phyloP scores from a whole-genome alignment of 2,329 filamentous ascomycete species.

The Ophiostoma tasmaniense region DNA sequence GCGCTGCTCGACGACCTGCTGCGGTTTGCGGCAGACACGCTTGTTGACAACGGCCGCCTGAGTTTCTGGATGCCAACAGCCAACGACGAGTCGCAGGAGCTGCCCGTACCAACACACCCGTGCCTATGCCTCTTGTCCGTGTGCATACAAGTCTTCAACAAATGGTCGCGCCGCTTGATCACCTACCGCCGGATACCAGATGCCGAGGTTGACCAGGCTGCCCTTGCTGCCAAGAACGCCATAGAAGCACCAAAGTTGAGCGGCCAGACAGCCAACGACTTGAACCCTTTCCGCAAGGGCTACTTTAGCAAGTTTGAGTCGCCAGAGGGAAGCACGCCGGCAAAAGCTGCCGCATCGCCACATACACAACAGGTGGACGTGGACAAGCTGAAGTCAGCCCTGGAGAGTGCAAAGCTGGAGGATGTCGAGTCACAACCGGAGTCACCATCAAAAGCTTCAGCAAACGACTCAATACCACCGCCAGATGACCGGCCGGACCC shows the following conservation, averaged over 20 bases:
- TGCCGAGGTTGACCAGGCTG: constrained; percentile 37
- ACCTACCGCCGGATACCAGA: constrained; percentile 70
- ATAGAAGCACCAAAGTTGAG: constrained; percentile 25
- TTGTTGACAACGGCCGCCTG: constrained; percentile 71
- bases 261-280: constrained; percentile 48
- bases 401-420: not conserved
- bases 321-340: not conserved
- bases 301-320: constrained; percentile 49
- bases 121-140: constrained; percentile 63
- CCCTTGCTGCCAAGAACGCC: constrained; percentile 11
- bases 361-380: not conserved
- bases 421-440: not conserved
- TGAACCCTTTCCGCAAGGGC: constrained; percentile 51
- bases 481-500: not conserved
- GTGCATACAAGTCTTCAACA: constrained; percentile 82
- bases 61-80: constrained; percentile 98
- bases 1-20: constrained; percentile 87
- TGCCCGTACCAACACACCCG: constrained; percentile 68
- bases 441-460: not conserved
- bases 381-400: not conserved
- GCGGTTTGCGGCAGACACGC: constrained; percentile 64
- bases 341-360: not conserved
- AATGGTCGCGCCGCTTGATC: constrained; percentile 83
- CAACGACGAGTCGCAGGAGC: constrained; percentile 67
- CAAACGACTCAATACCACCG: not conserved